Evolutionary conservation across 106 monocot genomes (phyloP), one percentile per base, ranked within the genome.

Genomic region (Apostasia ramifera): DNA sequence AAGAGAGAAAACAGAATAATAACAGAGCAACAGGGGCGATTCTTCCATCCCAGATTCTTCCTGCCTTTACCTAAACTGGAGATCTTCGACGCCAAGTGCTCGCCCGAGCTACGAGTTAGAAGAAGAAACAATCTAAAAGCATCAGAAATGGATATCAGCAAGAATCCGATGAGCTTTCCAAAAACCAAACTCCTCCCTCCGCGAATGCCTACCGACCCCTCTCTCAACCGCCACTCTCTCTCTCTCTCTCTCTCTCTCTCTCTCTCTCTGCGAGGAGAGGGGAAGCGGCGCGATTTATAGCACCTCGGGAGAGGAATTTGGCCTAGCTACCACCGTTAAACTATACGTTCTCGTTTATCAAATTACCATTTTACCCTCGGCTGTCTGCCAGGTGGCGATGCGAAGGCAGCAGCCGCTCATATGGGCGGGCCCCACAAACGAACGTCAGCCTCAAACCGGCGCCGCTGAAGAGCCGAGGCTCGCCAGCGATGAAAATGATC

Each of bases 161-260:
- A 47, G 37, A 65, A 65, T 26, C 15, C 42, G 44, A 62, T 43
- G 44, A 62, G 11, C 65, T 49, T 65, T 15, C 26, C 26, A 26
- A 26, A 26, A 65, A 26, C 62, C 1, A 4, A 42, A 12, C 26
- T 2, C 5, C 62, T 13, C 13, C 62, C 44, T 42, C 39, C 12
- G 43, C 6, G n/a, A 47, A 65, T 7, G 7, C 37, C 15, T 15
- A 2, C 65, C 3, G 65, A 14, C 37, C 37, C 40, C 59, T 0
- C 41, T 5, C 2, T 4, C 40, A 4, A 10, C 43, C 0, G 39
- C 8, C 13, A 1, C 13, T 44, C 44, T 61, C 61, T 12, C 61
- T 59, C 59, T 40, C 60, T 60, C 60, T 43, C 63, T 46, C 46
- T 47, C 63, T 3, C 62, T 62, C 62, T 38, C 8, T 59, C 40